Base-by-base conservation (phyloP, 306 rosid genomes). In the Cajanus cajan region DNA sequence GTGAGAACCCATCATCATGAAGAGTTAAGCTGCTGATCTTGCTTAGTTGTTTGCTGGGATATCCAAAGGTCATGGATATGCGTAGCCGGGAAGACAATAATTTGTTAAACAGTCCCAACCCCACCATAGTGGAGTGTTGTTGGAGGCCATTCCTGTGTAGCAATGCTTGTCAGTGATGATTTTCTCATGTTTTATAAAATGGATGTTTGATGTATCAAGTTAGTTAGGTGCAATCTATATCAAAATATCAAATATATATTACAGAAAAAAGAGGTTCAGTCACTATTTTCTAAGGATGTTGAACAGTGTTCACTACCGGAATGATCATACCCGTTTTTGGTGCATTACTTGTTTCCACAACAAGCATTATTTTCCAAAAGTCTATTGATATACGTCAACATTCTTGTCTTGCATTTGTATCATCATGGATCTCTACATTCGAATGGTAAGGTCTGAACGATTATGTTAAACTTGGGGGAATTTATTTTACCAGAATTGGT, bases 141-240 rank as follows among this genome's bases (percentile, higher is more conserved):
- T 79, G 76, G 82, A 83, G 82, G 88, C 87, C 83, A 77, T 78
- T 88, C 81, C 82, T 74, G 83, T 62, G 85, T 68, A 41, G 75
- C 92, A 78, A 75, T 86, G 86, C 83, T 81, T 88, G 79, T 74
- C 76, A 76, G 87, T 83, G 82, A 55, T 85, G 81, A 77, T 78
- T 77, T 85, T 76, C 78, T 79, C 71, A 71, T 82, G 69, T 80
- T 67, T 58, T 83, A 77, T 80, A 82, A 73, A 83, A 85, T 65
- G 76, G 72, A 83, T 87, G 90, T 83, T 80, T 85, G 81, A 78
- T 86, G 79, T 86, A 88, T 84, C 82, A 85, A 80, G 67, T 83
- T 87, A 74, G 85, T 83, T 87, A 74, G 85, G 71, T 79, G 78
- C 76, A n/a, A 61, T 76, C 77, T 81, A 84, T 72, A 76, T 82